Evolutionary conservation across 2,329 filamentous ascomycete species (phyloP).

Genomic region (Exutisphaerella laricina): DNA sequence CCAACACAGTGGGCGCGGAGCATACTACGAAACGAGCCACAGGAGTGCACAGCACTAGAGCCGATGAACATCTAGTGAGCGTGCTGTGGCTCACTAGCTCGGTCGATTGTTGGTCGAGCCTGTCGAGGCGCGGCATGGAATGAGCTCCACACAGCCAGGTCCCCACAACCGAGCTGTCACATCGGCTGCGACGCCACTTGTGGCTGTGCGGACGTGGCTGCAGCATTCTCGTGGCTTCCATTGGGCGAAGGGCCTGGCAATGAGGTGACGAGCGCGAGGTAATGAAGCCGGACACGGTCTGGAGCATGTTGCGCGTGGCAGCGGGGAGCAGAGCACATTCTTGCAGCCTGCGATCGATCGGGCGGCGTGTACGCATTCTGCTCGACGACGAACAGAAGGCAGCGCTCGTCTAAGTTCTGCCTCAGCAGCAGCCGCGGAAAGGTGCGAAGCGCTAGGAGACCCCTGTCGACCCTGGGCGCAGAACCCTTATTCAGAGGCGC

Average conservation of each 20-base stretch:
- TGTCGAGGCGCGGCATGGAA: not conserved
- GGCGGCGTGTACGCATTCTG: constrained; percentile 2
- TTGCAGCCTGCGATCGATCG: constrained; percentile 14
- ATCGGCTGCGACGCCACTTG: too few relatives aligned
- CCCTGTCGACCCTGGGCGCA: constrained; percentile 2
- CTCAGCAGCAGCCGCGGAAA: constrained; percentile 14
- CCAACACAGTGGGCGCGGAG: constrained; percentile 13
- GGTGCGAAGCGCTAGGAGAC: constrained; percentile 10
- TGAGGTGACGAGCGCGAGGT: not conserved
- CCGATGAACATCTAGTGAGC: constrained; percentile 2
- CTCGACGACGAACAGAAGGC: constrained; percentile 9
- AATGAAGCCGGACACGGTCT: constrained; percentile 4
- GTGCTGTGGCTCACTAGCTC: constrained; percentile 7
- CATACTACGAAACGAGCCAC: constrained; percentile 21
- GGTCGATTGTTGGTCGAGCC: not conserved
- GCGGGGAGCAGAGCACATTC: constrained; percentile 8
- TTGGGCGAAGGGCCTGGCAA: not conserved
- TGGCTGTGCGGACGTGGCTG: constrained; percentile 1
- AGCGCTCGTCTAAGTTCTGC: too few relatives aligned
- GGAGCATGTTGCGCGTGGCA: constrained; percentile 5
- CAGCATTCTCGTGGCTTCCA: not conserved
- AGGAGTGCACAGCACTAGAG: constrained; percentile 6
- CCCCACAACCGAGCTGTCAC: not conserved
- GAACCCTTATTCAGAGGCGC: constrained; percentile 12
- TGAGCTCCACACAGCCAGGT: constrained; percentile 1